Evolutionary conservation across 805 yeast genomes (phyloP), one percentile per base, ranked within the genome.

Genomic region (Torulaspora microellipsoides): DNA sequence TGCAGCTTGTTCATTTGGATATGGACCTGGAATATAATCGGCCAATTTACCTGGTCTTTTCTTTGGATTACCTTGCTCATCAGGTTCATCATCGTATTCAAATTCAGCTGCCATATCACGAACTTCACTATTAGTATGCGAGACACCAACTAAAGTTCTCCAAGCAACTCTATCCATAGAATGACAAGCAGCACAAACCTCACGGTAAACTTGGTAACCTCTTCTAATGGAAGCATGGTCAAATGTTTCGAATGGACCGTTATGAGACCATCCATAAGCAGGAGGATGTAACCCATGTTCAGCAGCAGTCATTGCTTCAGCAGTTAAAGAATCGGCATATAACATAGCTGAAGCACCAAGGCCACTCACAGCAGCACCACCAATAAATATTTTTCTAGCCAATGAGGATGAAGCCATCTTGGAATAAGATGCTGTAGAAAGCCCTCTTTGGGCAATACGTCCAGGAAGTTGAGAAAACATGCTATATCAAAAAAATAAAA

Each of bases 201-300:
- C 99, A 71, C 89, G 83, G 78, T 93, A 93, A 49, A 93, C 99
- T 69, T 88, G 97, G 83, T 84, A 93, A 59, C 99, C 99, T 80
- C 99, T 89, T 78, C 99, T 86, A 64, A 93, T 86, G 43, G 95
- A 83, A 47, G 88, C 89, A 70, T 90, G 97, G 74, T 90, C 97
- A 57, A 88, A 90, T 43, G 95, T 76, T 58, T 81, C 83, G 57
- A 89, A 78, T 82, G 88, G 85, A 56, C 97, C 97, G 61, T 78
- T 81, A 72, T 91, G 98, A 34, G 96, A 77, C 98, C 98, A 93
- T 45, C 80, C 84, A 68, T 76, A 90, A 46, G 81, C 81, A 52
- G 98, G 96, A 30, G 99, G 83, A 69, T 93, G 99, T 65, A 93
- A 78, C 57, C 99, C 99, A 72, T 93, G 98, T 74, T 93, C 99